phyloP scores from a whole-genome alignment of 2,329 filamentous ascomycete species.

The Diaporthe helianthi region DNA sequence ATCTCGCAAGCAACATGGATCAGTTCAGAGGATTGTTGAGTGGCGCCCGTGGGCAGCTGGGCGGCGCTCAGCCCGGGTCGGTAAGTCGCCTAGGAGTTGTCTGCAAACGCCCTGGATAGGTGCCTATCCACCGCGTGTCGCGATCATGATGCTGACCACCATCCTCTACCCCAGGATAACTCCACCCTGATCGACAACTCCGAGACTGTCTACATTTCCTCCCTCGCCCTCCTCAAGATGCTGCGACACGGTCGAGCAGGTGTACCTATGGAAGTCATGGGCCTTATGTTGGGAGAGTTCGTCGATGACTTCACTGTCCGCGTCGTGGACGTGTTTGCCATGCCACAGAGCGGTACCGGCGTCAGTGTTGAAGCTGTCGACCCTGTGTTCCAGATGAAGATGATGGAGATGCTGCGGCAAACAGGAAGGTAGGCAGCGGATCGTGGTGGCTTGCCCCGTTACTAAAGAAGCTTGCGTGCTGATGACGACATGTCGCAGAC shows the following conservation, averaged over 20 bases:
- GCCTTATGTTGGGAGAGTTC: constrained; percentile 97
- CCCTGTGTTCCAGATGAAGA: constrained; percentile 98
- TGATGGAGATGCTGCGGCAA: constrained; percentile 99
- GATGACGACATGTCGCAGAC: constrained; percentile 57
- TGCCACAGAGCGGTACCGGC: constrained; percentile 98
- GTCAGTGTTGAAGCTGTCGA: constrained; percentile 99
- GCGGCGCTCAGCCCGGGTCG: constrained; percentile 65
- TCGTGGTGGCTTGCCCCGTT: not conserved
- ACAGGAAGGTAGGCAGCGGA: constrained; percentile 77
- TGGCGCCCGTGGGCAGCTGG: constrained; percentile 71
- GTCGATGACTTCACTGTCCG: constrained; percentile 99
- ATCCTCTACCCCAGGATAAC: constrained; percentile 70
- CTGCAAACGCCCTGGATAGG: not conserved
- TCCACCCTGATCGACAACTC: constrained; percentile 95
- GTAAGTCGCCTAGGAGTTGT: constrained; percentile 52
- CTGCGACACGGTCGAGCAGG: constrained; percentile 94
- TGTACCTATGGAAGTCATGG: constrained; percentile 99
- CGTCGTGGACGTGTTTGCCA: constrained; percentile 98
- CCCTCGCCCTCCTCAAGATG: constrained; percentile 97
- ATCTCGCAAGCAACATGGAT: constrained; percentile 70
- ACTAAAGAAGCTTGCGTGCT: not conserved
- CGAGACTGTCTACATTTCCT: constrained; percentile 99
- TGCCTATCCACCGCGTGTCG: not conserved
- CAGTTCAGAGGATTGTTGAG: constrained; percentile 89
- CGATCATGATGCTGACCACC: constrained; percentile 32